Evolutionary conservation across 1,284 basidiomycete genomes (phyloP).

Genomic region (Paramarasmius palmivorus): DNA sequence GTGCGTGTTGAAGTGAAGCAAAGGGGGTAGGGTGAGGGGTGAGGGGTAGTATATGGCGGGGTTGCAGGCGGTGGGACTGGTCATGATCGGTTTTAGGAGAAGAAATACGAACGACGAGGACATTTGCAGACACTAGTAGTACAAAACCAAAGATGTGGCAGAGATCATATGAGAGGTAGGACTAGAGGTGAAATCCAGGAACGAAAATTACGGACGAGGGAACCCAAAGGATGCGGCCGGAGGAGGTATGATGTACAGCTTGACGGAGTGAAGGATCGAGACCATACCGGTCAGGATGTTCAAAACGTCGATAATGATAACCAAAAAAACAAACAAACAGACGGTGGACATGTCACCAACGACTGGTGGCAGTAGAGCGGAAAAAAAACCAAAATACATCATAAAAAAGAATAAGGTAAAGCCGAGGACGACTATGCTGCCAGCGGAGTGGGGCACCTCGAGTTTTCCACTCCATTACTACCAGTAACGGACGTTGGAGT

Average conservation of each 20-base stretch:
- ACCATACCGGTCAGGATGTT: neutral
- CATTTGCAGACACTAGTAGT: constrained; percentile 3
- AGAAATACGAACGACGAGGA: neutral
- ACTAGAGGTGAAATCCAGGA: neutral
- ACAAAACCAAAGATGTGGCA: constrained; percentile 1
- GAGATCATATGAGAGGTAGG: neutral
- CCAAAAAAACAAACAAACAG: neutral
- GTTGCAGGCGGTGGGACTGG: neutral
- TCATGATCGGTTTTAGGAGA: neutral
- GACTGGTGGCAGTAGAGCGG: neutral
- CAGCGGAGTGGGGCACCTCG: constrained; percentile 4
- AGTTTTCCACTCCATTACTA: neutral
- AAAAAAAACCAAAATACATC: constrained; percentile 2
- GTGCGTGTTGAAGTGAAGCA: neutral
- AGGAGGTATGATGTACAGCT: neutral
- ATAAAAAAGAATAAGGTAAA: neutral
- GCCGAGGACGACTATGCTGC: neutral
- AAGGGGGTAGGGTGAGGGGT: neutral
- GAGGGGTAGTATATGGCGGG: neutral
- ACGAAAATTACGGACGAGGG: no score
- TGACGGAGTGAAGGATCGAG: no score
- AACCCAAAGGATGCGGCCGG: neutral
- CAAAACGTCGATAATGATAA: neutral
- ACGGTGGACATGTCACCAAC: neutral
- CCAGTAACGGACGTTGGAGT: constrained; percentile 18